Evolutionary conservation across 2,329 filamentous ascomycete genomes (phyloP).

Genomic region (Trichoderma asperellum): DNA sequence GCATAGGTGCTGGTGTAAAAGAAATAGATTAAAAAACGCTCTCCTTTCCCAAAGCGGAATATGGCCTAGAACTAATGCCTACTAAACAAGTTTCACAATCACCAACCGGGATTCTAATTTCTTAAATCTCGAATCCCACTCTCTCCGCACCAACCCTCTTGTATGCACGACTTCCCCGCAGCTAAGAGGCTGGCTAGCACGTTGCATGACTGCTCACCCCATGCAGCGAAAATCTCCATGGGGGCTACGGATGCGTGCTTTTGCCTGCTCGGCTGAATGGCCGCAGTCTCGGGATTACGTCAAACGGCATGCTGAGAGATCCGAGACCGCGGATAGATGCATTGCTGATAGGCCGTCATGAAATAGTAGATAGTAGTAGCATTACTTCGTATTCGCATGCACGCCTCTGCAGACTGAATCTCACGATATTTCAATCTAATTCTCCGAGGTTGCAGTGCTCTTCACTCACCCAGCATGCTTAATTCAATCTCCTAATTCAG

Average conservation of each 20-base stretch:
- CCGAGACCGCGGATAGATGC: background rate
- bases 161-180: background rate
- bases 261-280: conserved; percentile 5
- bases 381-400: background rate
- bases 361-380: background rate
- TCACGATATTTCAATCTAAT: background rate
- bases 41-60: background rate
- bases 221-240: background rate
- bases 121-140: background rate
- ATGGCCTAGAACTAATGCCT: background rate
- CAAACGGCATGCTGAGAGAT: background rate
- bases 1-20: background rate
- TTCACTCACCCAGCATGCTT: background rate
- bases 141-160: conserved; percentile 7
- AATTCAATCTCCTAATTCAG: background rate
- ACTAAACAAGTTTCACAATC: background rate
- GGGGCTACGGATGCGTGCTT: background rate
- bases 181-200: background rate
- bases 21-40: background rate
- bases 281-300: background rate
- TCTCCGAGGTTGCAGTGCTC: background rate
- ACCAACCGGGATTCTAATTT: background rate
- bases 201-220: conserved; percentile 5
- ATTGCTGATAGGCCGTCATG: too few species aligned
- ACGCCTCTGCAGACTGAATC: background rate